Evolutionary conservation across 768 basidiomycete species (phyloP), one percentile per base, ranked within the genome.

Genomic region (Tephrocybe rancida): DNA sequence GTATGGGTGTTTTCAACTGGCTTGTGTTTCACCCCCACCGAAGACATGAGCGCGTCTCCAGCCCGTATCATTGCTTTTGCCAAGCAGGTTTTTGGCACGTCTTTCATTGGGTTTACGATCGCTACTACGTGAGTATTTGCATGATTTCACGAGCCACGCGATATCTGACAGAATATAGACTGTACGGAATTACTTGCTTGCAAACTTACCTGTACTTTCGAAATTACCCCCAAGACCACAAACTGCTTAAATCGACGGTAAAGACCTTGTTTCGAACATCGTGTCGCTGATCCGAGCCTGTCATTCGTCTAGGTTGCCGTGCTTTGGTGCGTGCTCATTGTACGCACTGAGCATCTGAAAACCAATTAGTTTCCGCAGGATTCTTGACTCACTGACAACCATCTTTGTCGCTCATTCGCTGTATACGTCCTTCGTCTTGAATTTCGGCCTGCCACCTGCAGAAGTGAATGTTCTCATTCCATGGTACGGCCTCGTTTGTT

Each of bases 131-230:
- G 27, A 43, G 52, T 32, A 10, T 21, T 48, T 8, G 5, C 37
- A 37, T 25, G 14, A 3, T 18, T 5, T 41, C 14, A 10, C 16
- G 35, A 49, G n/a, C n/a, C 25, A 24, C 19, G 3, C 14, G 5
- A n/a, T 19, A 38, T 37, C 22, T 24, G 16, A 10, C 35, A n/a
- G 43, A 44, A 26, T 39, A 22, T 10, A 54, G 52, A 22, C 37
- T 54, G 8, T 54, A 54, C 24, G 52, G 52, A 21, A 54, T 54
- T 47, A 54, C 52, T 21, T 54, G 52, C 21, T 25, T 54, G 45
- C 52, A 54, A 26, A 32, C 45, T 5, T 54, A 54, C 22, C 37
- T 54, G 7, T 54, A 54, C 34, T 54, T 32, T 43, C 52, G 52
- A 10, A 39, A 41, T 21, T 54, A 54, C 43, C 45, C 45, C 11